Evolutionary conservation across 2,329 filamentous ascomycete genomes (phyloP), one percentile per base, ranked within the genome.

Genomic region (Paraphoma sp.): DNA sequence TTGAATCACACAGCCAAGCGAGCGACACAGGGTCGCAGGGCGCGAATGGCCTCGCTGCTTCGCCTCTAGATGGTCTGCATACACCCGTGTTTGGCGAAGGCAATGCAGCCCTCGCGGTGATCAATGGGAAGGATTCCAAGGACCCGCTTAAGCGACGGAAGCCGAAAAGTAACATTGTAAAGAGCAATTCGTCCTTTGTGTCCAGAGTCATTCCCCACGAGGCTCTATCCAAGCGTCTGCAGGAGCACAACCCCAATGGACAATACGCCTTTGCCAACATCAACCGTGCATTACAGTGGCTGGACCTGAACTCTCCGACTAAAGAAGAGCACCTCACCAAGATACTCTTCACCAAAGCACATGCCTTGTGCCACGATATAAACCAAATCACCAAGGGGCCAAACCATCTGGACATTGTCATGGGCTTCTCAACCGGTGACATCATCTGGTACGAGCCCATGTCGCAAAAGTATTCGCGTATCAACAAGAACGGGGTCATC

Each of bases 401-500:
- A 3, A 87, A 84, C 5, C 94, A 98, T 71, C 84, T 99, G 42
- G 95, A 99, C 73, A 83, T 99, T 17, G 88, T 97, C 54, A 91
- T 99, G 87, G 95, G 95, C 1, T 98, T 97, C 71, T 97, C 94
- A 6, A 96, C 93, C 0, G 93, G 93, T 40, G 95, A 99, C 76
- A 93, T 99, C 46, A 94, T 99, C 60, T 99, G 95, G 95, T 98
- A 95, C 82, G 95, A 99, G 77, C 93, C 95, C 10, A 91, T 97
- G 70, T 94, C 93, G 40, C 94, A 98, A 70, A 93, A 96, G 73
- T 99, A 99, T 76, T 91, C 92, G 3, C 88, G 95, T 17, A 84
- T 99, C 69, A 99, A 99, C 74, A 99, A 99, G 80, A 98, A 98
- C 75, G 94, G 94, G 23, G 86, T 90, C 53, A 96, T 98, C 76